Evolutionary conservation across 257 asterid genomes (phyloP).

Genomic region (Solanum piurae): DNA sequence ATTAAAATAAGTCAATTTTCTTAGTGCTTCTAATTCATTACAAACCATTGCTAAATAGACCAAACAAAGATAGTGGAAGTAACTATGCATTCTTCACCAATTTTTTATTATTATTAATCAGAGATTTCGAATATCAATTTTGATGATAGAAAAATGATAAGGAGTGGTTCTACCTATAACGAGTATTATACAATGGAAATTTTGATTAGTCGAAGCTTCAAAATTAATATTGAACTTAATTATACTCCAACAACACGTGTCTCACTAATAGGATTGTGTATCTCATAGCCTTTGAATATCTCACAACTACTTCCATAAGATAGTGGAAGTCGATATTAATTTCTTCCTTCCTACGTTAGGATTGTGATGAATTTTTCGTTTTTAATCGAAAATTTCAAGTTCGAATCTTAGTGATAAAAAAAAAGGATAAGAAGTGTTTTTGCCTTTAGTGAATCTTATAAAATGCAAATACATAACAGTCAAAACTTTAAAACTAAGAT

Average conservation of each 20-base stretch:
- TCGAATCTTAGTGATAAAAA: background rate
- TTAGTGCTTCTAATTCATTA: background rate
- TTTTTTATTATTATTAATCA: fast-evolving
- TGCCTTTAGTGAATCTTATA: background rate
- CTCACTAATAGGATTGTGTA: background rate
- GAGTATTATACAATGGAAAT: background rate
- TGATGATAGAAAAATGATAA: background rate
- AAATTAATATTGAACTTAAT: background rate
- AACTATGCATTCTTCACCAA: background rate
- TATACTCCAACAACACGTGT: background rate
- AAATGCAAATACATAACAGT: background rate
- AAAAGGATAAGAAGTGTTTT: background rate
- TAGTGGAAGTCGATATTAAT: background rate
- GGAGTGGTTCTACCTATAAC: background rate
- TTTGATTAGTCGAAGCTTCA: background rate
- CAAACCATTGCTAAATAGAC: background rate
- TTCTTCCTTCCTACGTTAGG: background rate
- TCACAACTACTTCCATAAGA: background rate
- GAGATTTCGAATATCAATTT: background rate
- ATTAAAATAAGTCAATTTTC: background rate
- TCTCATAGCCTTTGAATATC: background rate
- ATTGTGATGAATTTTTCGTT: background rate
- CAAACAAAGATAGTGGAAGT: conserved; percentile 11
- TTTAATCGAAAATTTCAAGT: background rate
- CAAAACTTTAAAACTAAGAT: background rate